Conservation (phyloP, 495 filamentous ascomycete species). For the Polyplosphaeria fusca region DNA sequence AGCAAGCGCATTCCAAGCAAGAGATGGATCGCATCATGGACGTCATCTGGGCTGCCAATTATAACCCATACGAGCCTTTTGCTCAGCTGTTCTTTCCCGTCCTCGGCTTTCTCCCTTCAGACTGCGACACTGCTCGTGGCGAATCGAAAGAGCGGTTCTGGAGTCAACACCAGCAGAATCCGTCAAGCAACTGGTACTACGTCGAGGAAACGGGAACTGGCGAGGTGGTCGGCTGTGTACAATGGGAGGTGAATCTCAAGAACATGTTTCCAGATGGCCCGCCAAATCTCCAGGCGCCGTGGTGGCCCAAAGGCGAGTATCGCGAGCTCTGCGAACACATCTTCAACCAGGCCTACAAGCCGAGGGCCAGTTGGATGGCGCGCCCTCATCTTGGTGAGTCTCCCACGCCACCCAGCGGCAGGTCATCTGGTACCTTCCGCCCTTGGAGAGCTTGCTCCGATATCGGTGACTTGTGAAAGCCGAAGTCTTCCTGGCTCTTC, state of each 20-base stretch:
- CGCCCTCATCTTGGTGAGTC: conserved; percentile 19
- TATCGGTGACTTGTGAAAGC: background rate
- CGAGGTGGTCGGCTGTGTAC: conserved; percentile 10
- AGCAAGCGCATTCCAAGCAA: background rate
- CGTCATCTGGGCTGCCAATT: conserved; percentile 23
- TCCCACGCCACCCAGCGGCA: too few relatives aligned
- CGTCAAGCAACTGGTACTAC: conserved; percentile 27
- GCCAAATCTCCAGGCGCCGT: conserved; percentile 6
- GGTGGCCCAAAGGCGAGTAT: conserved; percentile 20
- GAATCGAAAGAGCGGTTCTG: conserved; percentile 22
- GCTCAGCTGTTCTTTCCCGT: conserved; percentile 22
- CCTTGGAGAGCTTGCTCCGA: background rate
- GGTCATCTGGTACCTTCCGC: background rate
- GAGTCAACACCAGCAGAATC: conserved; percentile 4
- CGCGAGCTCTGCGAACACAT: conserved; percentile 17
- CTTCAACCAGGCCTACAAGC: conserved; percentile 19
- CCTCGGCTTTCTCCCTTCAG: background rate
- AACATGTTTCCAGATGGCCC: conserved; percentile 21
- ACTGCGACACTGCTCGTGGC: conserved; percentile 9
- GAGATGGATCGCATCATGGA: conserved; percentile 7
- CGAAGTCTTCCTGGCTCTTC: background rate
- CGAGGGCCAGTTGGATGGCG: conserved; percentile 15
- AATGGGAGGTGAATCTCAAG: conserved; percentile 10
- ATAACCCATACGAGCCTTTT: conserved; percentile 25
- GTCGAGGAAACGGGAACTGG: conserved; percentile 3